These are phyloP conservation scores for Didymosphaeria variabile DNA, from an alignment of 2,329 filamentous ascomycete genomes.

Conservation along the genomic window DNA sequence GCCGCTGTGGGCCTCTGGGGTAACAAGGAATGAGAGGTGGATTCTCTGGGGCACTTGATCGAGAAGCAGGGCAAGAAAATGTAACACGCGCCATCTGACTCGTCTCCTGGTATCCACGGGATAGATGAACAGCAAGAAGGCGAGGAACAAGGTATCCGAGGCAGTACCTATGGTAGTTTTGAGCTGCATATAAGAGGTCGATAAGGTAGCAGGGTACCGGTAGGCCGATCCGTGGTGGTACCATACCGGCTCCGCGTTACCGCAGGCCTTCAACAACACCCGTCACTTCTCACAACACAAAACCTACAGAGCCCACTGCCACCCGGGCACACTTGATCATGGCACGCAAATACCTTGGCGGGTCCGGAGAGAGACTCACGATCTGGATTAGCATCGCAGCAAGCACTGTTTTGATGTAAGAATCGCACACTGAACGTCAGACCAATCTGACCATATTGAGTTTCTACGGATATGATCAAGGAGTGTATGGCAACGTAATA, in stretches of 20 bases:
- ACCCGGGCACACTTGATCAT: conserved; percentile 33
- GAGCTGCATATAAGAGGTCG: conserved; percentile 4
- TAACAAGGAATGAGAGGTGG: background rate
- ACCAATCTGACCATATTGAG: conserved; percentile 4
- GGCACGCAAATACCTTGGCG: conserved; percentile 60
- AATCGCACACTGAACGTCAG: background rate
- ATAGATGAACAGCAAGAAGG: background rate
- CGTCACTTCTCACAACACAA: background rate
- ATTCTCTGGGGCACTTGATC: conserved; percentile 2
- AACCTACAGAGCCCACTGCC: background rate
- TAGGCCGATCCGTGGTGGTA: conserved; percentile 8
- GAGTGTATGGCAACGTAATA: conserved; percentile 47
- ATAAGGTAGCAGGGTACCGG: background rate
- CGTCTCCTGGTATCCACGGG: background rate
- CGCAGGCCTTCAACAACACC: background rate
- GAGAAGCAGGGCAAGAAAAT: background rate
- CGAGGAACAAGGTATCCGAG: conserved; percentile 12
- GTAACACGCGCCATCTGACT: background rate
- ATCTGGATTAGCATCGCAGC: conserved; percentile 63
- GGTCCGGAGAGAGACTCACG: conserved; percentile 60
- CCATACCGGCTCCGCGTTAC: background rate
- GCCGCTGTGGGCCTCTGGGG: conserved; percentile 7
- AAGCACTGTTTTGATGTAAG: conserved; percentile 56
- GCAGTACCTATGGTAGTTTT: background rate
- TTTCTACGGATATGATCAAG: conserved; percentile 57